These are phyloP conservation scores for Candida boidinii DNA, from an alignment of 805 yeast species.

Conservation along the genomic window DNA sequence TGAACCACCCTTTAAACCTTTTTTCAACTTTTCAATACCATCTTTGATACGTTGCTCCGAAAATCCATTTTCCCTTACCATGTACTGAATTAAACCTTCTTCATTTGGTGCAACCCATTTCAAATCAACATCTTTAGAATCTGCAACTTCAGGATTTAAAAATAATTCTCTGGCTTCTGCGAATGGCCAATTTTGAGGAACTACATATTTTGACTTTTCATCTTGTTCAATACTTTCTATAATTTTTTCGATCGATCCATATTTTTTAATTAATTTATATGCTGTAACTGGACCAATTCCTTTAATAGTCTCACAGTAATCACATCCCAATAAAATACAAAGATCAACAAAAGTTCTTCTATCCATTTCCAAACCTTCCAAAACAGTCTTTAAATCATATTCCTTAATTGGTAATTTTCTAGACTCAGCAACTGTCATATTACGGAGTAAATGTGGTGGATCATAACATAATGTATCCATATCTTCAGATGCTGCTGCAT, in stretches of 20 bases:
- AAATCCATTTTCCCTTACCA: slow-evolving; percentile 86
- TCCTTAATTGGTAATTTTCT: slow-evolving; percentile 89
- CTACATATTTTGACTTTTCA: slow-evolving; percentile 58
- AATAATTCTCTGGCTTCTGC: slow-evolving; percentile 82
- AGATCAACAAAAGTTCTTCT: slow-evolving; percentile 74
- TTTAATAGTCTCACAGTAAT: slow-evolving; percentile 89
- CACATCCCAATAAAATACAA: slow-evolving; percentile 93
- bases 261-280: slow-evolving; percentile 76
- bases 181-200: slow-evolving; percentile 94
- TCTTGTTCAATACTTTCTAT: slow-evolving; percentile 53
- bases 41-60: slow-evolving; percentile 84
- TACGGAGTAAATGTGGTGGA: slow-evolving; percentile 77
- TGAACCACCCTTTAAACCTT: slow-evolving; percentile 75
- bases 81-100: slow-evolving; percentile 71
- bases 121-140: slow-evolving; percentile 52
- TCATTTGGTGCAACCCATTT: slow-evolving; percentile 89
- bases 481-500: slow-evolving; percentile 97
- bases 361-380: slow-evolving; percentile 72
- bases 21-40: slow-evolving; percentile 79
- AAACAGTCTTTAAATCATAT: slow-evolving; percentile 54
- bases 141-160: slow-evolving; percentile 68
- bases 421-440: slow-evolving; percentile 90
- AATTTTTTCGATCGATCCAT: slow-evolving; percentile 71
- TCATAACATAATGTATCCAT: slow-evolving; percentile 96
- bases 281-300: slow-evolving; percentile 98